Percentiles rank a stretch among this genome's conserved stretches.
Conservation (phyloP, 2,329 filamentous ascomycete genomes). For the Apiospora kogelbergensis region DNA sequence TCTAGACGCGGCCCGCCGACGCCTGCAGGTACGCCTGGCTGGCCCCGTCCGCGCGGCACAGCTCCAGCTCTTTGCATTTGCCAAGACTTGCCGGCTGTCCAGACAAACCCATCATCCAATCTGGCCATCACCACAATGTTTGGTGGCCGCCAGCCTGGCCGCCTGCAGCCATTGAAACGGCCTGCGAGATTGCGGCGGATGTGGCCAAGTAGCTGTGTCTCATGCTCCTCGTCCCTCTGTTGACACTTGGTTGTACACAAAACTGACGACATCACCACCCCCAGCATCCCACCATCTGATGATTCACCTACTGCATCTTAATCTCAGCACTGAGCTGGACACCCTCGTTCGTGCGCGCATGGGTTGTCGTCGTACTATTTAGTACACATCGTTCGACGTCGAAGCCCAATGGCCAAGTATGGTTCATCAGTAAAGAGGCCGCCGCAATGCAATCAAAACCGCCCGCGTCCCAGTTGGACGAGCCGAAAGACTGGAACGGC, state of each 20-base stretch:
- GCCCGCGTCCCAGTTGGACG: background rate
- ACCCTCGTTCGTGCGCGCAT: no score
- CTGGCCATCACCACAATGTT: background rate
- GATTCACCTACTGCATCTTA: background rate
- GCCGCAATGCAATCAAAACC: background rate
- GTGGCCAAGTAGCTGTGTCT: slow-evolving; percentile 20
- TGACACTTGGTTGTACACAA: background rate
- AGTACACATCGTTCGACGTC: no score
- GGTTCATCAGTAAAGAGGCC: background rate
- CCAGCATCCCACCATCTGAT: background rate
- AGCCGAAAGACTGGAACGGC: background rate
- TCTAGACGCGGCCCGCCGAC: slow-evolving; percentile 33
- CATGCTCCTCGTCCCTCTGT: background rate
- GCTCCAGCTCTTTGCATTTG: slow-evolving; percentile 11
- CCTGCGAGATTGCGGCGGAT: slow-evolving; percentile 23
- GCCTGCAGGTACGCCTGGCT: no score
- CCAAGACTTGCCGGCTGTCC: no score
- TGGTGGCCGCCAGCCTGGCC: slow-evolving; percentile 5
- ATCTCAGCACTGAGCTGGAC: no score
- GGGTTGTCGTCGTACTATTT: no score
- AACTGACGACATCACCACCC: background rate
- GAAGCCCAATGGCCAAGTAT: background rate
- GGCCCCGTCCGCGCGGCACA: background rate
- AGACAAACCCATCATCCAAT: no score
- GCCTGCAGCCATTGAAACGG: slow-evolving; percentile 2